Conservation (phyloP, 1,139 yeast genomes). For the Geotrichum fermentans region DNA sequence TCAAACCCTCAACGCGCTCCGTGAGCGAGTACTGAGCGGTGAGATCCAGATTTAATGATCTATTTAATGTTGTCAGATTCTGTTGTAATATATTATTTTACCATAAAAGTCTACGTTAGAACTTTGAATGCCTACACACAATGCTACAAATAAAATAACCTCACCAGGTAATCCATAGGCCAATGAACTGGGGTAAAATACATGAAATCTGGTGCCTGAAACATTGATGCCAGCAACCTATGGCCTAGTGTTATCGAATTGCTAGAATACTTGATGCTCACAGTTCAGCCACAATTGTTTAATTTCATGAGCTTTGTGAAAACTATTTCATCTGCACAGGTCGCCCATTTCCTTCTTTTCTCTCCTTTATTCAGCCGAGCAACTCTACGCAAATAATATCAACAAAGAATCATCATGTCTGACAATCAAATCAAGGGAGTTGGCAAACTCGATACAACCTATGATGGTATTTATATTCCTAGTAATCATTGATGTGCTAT, state of each 20-base stretch:
- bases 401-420: constrained; percentile 6
- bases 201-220: no score
- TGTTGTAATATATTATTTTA: neutral
- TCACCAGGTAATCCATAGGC: neutral
- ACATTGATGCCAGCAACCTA: no score
- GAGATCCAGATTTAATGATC: constrained; percentile 26
- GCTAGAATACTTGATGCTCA: no score
- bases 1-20: constrained; percentile 29
- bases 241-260: no score
- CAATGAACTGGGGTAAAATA: no score
- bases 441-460: constrained; percentile 15
- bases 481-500: no score
- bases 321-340: no score
- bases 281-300: no score
- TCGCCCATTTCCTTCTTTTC: neutral
- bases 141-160: no score
- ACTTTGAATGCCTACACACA: neutral
- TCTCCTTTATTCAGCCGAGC: neutral
- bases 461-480: constrained; percentile 19
- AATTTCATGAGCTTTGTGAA: no score
- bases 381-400: neutral
- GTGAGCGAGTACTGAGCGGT: constrained; percentile 32
- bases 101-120: neutral
- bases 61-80: no score
- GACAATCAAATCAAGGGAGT: constrained; percentile 19